Conservation (phyloP, 1,284 basidiomycete genomes). For the Puccinia novopanici region DNA sequence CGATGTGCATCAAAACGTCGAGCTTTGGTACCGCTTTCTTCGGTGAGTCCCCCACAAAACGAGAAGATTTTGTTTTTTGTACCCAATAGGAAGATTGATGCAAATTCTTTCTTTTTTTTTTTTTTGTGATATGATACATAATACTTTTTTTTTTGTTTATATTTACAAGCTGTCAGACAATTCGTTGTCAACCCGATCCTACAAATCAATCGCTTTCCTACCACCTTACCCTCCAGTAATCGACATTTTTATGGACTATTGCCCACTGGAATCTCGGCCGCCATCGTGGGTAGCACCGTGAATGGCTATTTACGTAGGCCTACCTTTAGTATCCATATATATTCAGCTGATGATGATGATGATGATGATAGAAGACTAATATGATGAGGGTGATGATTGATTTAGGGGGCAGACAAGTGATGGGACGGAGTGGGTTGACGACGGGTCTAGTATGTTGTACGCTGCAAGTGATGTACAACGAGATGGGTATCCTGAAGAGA, state of each 20-base stretch:
- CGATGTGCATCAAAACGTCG: constrained; percentile 25
- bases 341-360: neutral
- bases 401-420: constrained; percentile 23
- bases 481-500: constrained; percentile 8
- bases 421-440: constrained; percentile 30
- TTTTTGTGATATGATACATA: neutral
- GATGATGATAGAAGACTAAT: neutral
- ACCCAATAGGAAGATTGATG: neutral
- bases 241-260: constrained; percentile 27
- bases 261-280: constrained; percentile 25
- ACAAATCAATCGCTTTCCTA: constrained; percentile 20
- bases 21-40: constrained; percentile 33
- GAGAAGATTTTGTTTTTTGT: no score
- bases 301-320: constrained; percentile 39
- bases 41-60: neutral
- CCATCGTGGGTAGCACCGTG: constrained; percentile 16
- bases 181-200: constrained; percentile 32
- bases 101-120: neutral
- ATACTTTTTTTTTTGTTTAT: neutral
- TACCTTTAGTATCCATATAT: neutral
- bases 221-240: constrained; percentile 2
- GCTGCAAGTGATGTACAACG: constrained; percentile 28
- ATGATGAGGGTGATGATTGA: neutral
- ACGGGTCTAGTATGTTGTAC: constrained; percentile 30
- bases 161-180: constrained; percentile 20